Evolutionary conservation across 164 flowering plant genomes (phyloP).

Genomic region (Dillenia suffruticosa): DNA sequence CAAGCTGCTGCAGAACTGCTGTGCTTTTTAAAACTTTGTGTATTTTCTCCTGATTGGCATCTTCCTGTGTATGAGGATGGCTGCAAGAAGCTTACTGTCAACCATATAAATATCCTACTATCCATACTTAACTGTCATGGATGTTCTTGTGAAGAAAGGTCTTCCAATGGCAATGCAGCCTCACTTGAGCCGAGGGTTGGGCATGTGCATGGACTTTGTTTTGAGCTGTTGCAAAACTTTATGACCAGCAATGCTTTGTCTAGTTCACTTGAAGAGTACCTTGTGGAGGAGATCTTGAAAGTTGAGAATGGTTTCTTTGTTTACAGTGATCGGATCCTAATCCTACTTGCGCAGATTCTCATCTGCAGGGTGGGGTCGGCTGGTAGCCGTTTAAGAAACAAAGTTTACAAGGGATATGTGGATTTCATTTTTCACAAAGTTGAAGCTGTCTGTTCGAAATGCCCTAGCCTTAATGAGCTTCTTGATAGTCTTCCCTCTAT

Average conservation of each 20-base stretch:
- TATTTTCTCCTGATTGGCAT: constrained; percentile 70
- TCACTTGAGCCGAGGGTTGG: constrained; percentile 35
- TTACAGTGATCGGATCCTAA: constrained; percentile 64
- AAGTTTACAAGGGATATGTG: constrained; percentile 46
- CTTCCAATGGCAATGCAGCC: constrained; percentile 27
- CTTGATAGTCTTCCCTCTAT: constrained; percentile 60
- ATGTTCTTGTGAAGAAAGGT: constrained; percentile 42
- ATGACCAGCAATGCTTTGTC: no score
- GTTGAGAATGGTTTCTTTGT: constrained; percentile 58
- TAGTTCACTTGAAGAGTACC: no score
- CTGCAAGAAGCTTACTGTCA: constrained; percentile 40
- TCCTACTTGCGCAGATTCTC: constrained; percentile 64
- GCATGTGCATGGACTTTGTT: constrained; percentile 58
- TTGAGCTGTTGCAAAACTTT: constrained; percentile 54
- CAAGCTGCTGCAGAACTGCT: constrained; percentile 73
- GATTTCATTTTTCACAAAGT: constrained; percentile 59
- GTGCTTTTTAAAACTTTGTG: constrained; percentile 45
- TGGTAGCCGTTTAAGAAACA: constrained; percentile 57
- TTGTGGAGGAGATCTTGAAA: constrained; percentile 26
- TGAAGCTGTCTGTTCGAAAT: constrained; percentile 28
- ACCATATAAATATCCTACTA: constrained; percentile 45
- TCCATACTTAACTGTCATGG: constrained; percentile 43
- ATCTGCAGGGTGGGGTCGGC: constrained; percentile 45
- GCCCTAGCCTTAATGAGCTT: constrained; percentile 47
- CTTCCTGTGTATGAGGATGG: constrained; percentile 55